These are phyloP conservation scores for Uronychia setigera DNA, from an alignment of 73 alveolate genomes.

Conservation along the genomic window DNA sequence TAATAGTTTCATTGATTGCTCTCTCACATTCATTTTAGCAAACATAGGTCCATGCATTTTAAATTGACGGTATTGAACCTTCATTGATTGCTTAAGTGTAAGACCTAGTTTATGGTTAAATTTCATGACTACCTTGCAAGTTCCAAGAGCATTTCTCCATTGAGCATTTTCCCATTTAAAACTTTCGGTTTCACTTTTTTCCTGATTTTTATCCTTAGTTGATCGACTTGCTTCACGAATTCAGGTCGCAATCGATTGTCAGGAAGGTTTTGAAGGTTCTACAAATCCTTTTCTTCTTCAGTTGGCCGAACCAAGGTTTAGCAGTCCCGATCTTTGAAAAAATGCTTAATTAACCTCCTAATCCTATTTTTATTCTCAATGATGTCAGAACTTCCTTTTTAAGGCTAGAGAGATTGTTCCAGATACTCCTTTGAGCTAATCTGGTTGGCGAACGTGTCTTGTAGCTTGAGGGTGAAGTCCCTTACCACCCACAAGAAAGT, in stretches of 20 bases:
- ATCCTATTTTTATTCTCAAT: slow-evolving; percentile 93
- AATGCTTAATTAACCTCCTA: slow-evolving; percentile 88
- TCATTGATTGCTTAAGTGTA: slow-evolving; percentile 92
- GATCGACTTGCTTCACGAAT: slow-evolving; percentile 79
- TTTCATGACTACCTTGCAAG: slow-evolving; percentile 45
- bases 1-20: slow-evolving; percentile 48
- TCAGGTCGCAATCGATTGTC: slow-evolving; percentile 89
- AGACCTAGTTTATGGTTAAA: slow-evolving; percentile 63
- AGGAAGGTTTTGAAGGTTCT: slow-evolving; percentile 74
- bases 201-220: slow-evolving; percentile 86
- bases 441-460: slow-evolving; percentile 80
- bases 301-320: slow-evolving; percentile 97
- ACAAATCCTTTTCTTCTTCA: slow-evolving; percentile 93
- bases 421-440: slow-evolving; percentile 91
- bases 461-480: slow-evolving; percentile 88
- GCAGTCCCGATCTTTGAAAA: slow-evolving; percentile 98
- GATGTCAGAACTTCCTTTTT: slow-evolving; percentile 81
- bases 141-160: slow-evolving; percentile 92
- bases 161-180: slow-evolving; percentile 88
- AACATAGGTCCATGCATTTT: slow-evolving; percentile 97
- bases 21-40: slow-evolving; percentile 90
- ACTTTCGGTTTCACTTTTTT: slow-evolving; percentile 94
- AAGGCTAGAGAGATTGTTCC: slow-evolving; percentile 84
- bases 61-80: slow-evolving; percentile 97
- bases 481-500: slow-evolving; percentile 94